phyloP scores from a whole-genome alignment of 2,329 filamentous ascomycete genomes.

The Diplodia intermedia region DNA sequence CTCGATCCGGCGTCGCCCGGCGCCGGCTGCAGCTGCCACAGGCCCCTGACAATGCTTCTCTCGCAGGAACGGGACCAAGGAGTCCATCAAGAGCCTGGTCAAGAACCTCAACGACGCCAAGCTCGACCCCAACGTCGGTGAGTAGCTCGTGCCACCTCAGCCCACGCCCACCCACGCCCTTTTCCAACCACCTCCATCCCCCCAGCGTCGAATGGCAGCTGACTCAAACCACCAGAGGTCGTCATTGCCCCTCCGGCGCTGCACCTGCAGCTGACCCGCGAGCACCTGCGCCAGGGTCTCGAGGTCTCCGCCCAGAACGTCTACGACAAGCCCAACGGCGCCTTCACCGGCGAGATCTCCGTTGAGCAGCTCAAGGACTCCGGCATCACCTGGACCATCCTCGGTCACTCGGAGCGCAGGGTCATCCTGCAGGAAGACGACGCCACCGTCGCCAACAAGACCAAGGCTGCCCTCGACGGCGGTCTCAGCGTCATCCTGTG shows the following conservation, averaged over 20 bases:
- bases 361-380: constrained; percentile 89
- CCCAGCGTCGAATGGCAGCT: not conserved
- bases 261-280: constrained; percentile 87
- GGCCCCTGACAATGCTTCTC: constrained; percentile 26
- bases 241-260: constrained; percentile 90
- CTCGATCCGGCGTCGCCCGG: constrained; percentile 34
- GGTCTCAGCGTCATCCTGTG: constrained; percentile 94
- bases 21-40: not conserved
- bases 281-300: constrained; percentile 76
- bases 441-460: constrained; percentile 87
- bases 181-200: constrained; percentile 32
- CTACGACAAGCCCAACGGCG: constrained; percentile 94
- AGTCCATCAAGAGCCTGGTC: constrained; percentile 90
- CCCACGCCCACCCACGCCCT: constrained; percentile 14
- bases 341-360: constrained; percentile 96
- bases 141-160: constrained; percentile 44
- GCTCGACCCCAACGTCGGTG: constrained; percentile 77
- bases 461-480: constrained; percentile 87
- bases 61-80: constrained; percentile 86
- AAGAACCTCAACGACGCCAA: constrained; percentile 84
- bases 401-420: constrained; percentile 95
- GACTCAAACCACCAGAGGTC: constrained; percentile 69
- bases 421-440: constrained; percentile 88
- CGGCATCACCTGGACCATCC: constrained; percentile 86
- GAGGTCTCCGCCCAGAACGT: constrained; percentile 96